These are phyloP conservation scores for Perkinsus olseni DNA, from an alignment of 169 alveolate genomes.

Conservation along the genomic window DNA sequence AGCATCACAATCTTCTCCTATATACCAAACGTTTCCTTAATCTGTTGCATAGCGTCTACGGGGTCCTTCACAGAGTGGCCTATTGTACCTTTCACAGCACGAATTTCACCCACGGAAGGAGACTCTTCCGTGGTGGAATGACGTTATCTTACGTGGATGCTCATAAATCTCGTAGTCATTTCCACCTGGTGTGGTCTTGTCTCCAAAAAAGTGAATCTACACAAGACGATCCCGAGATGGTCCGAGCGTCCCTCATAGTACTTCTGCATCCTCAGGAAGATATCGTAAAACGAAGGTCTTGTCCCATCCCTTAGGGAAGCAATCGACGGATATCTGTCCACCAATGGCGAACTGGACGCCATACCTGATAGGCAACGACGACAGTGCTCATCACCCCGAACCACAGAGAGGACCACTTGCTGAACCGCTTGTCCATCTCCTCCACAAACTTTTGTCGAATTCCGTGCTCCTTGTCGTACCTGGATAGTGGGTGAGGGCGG, in stretches of 20 bases:
- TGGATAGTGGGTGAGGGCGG: background rate
- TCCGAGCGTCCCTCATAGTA: background rate
- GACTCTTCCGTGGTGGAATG: background rate
- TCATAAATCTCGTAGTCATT: slow-evolving; percentile 63
- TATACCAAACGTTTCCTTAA: background rate
- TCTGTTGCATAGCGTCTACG: slow-evolving; percentile 59
- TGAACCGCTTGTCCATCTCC: slow-evolving; percentile 19
- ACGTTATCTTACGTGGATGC: background rate
- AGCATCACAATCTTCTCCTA: background rate
- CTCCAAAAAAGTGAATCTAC: slow-evolving; percentile 78
- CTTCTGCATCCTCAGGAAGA: slow-evolving; percentile 24
- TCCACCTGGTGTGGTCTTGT: slow-evolving; percentile 72
- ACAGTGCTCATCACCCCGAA: slow-evolving; percentile 41
- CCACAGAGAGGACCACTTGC: background rate
- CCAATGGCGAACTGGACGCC: slow-evolving; percentile 80
- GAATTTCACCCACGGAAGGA: slow-evolving; percentile 27
- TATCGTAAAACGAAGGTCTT: slow-evolving; percentile 72
- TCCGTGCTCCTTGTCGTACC: background rate
- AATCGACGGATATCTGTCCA: slow-evolving; percentile 90
- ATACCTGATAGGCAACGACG: slow-evolving; percentile 45
- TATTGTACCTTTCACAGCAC: slow-evolving; percentile 55
- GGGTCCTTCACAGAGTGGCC: slow-evolving; percentile 66
- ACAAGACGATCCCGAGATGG: slow-evolving; percentile 32
- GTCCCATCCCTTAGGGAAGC: slow-evolving; percentile 87
- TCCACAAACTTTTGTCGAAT: slow-evolving; percentile 17